Evolutionary conservation across 2,329 filamentous ascomycete genomes (phyloP), one percentile per base, ranked within the genome.

Genomic region (Ophiostoma tasmaniense): DNA sequence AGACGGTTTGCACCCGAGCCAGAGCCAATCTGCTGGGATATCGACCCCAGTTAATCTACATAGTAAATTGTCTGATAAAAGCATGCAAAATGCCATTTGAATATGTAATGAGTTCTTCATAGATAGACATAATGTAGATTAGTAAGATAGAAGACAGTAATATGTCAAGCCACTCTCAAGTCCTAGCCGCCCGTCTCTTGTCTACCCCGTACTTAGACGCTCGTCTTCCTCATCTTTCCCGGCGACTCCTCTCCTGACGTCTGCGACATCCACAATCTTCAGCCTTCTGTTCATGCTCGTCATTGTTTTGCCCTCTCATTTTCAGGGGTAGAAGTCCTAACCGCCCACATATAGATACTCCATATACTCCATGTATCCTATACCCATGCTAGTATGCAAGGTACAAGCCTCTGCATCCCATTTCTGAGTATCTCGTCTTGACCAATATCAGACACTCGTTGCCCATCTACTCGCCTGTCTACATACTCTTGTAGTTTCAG

Each of bases 401-500:
- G 50, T 55, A 55, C 50, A 55, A 30, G 55, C 52, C 22, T 61
- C 11, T 61, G 13, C 13, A 20, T 61, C 11, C 8, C 25, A 17
- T 61, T 7, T 25, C 2, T 37, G 22, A 30, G 25, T 74, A 76
- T 80, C 25, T 74, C 76, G 80, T 33, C 55, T 30, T 61, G 50
- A 79, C 84, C 84, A 86, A 85, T 85, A 80, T 82, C 79, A 78
- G 78, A 76, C 76, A 77, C 77, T 78, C 76, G 73, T 80, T 76
- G 72, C 71, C 74, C 72, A 73, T 74, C 76, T 74, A 78, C 79
- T 77, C 76, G 76, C 74, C 75, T 74, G 73, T 81, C 82, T 77
- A 80, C 82, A 85, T 77, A 85, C 83, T 28, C 2, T 61, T 76
- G 74, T 73, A 75, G 83, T 86, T 86, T 86, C 83, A 85, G 79